These are phyloP conservation scores for Pythium graminicola DNA, from an alignment of 352 stramenopile genomes.

Conservation along the genomic window DNA sequence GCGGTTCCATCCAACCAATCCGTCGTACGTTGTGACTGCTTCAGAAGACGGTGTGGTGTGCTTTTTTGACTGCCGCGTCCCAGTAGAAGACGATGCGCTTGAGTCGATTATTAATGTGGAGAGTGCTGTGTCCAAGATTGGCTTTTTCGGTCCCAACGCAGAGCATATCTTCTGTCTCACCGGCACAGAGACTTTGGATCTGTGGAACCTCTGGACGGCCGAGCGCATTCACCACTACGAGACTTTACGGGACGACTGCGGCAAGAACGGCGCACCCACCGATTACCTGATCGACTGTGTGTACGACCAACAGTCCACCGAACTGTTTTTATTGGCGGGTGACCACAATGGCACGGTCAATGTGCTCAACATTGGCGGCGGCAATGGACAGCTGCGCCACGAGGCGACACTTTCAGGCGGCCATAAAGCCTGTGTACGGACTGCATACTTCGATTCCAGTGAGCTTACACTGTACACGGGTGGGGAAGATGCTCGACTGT, in stretches of 20 bases:
- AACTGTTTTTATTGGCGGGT: conserved; percentile 72
- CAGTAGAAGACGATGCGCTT: conserved; percentile 82
- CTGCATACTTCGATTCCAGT: conserved; percentile 61
- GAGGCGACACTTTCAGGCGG: conserved; percentile 43
- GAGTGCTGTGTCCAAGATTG: conserved; percentile 80
- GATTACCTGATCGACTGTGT: conserved; percentile 87
- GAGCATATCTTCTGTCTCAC: conserved; percentile 86
- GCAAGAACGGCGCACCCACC: conserved; percentile 46
- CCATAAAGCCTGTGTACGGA: conserved; percentile 82
- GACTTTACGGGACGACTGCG: conserved; percentile 70
- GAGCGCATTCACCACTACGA: conserved; percentile 77
- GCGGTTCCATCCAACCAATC: conserved; percentile 75
- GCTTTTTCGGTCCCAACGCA: conserved; percentile 77
- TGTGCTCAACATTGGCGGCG: conserved; percentile 53
- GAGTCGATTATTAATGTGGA: conserved; percentile 89
- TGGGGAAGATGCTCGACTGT: conserved; percentile 82
- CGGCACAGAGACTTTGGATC: conserved; percentile 81
- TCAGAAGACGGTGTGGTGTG: conserved; percentile 89
- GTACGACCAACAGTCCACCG: conserved; percentile 60
- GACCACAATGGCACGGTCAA: conserved; percentile 77
- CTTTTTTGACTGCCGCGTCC: conserved; percentile 81
- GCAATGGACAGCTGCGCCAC: conserved; percentile 49
- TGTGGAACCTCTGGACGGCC: conserved; percentile 86
- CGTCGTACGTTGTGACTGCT: conserved; percentile 76
- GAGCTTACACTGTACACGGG: conserved; percentile 61